phyloP scores from a whole-genome alignment of 2,329 filamentous ascomycete species.

The Pestalotiopsis sp. region DNA sequence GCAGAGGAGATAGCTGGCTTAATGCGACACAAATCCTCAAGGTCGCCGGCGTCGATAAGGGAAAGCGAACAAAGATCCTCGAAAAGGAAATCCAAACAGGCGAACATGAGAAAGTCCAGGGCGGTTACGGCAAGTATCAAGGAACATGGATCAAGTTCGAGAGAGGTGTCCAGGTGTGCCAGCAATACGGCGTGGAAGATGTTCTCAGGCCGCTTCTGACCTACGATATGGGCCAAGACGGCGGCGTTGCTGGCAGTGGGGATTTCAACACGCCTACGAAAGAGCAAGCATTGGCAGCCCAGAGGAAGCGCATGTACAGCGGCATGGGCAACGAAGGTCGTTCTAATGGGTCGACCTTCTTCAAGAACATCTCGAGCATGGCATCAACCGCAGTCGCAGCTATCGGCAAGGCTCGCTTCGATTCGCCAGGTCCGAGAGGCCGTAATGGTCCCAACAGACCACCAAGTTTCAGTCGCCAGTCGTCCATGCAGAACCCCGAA shows the following conservation, averaged over 20 bases:
- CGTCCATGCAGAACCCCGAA: slow-evolving; percentile 72
- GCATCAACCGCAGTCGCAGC: slow-evolving; percentile 92
- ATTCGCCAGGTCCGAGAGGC: slow-evolving; percentile 76
- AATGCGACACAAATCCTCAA: slow-evolving; percentile 99
- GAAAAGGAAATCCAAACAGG: slow-evolving; percentile 97
- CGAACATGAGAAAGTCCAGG: slow-evolving; percentile 97
- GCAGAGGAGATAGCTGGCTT: slow-evolving; percentile 91
- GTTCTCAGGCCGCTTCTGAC: slow-evolving; percentile 74
- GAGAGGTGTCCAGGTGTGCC: slow-evolving; percentile 88
- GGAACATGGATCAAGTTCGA: slow-evolving; percentile 98
- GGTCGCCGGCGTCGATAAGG: slow-evolving; percentile 95
- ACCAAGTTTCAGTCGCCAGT: slow-evolving; percentile 71
- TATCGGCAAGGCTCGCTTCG: slow-evolving; percentile 93
- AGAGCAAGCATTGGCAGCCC: slow-evolving; percentile 96
- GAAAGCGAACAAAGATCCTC: slow-evolving; percentile 94
- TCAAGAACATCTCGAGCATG: slow-evolving; percentile 93
- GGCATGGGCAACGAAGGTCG: slow-evolving; percentile 67
- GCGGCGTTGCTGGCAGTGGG: slow-evolving; percentile 71
- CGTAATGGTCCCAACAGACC: slow-evolving; percentile 68
- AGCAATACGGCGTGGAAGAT: slow-evolving; percentile 78
- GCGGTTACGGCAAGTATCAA: slow-evolving; percentile 98
- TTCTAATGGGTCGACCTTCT: slow-evolving; percentile 76
- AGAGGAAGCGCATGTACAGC: slow-evolving; percentile 90
- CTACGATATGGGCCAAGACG: slow-evolving; percentile 80
- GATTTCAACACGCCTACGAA: slow-evolving; percentile 94